These are phyloP conservation scores for Clonostachys chloroleuca DNA, from an alignment of 2,329 filamentous ascomycete genomes.

Conservation along the genomic window DNA sequence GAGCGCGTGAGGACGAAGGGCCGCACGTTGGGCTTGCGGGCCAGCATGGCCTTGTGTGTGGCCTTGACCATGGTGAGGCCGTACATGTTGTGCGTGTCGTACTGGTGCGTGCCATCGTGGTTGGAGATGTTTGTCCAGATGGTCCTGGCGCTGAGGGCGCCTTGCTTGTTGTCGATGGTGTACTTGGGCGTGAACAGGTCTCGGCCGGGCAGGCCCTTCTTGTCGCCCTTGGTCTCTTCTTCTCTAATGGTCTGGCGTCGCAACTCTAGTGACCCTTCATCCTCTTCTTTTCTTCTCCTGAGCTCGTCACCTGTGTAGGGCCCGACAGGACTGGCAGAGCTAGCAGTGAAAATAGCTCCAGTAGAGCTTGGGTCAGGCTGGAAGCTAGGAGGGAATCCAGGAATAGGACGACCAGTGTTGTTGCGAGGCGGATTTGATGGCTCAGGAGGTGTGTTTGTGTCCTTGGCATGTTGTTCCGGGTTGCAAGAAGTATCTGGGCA, in stretches of 20 bases:
- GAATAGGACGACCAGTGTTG: slow-evolving; percentile 2
- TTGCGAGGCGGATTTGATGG: slow-evolving; percentile 2
- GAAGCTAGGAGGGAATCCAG: slow-evolving; percentile 4
- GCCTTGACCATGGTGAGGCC: slow-evolving; percentile 63
- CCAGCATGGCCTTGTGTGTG: slow-evolving; percentile 45
- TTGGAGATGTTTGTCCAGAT: slow-evolving; percentile 65
- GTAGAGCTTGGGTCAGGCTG: slow-evolving; percentile 1
- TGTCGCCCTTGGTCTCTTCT: slow-evolving; percentile 1
- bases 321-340: no score
- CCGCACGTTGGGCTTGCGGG: slow-evolving; percentile 54
- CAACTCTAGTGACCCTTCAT: no score
- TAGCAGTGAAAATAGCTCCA: no score
- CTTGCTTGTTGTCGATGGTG: slow-evolving; percentile 15
- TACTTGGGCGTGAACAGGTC: slow-evolving; percentile 8
- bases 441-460: slow-evolving; percentile 1
- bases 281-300: no score
- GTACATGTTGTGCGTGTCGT: slow-evolving; percentile 72
- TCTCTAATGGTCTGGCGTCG: neutral
- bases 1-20: slow-evolving; percentile 68
- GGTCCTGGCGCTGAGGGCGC: slow-evolving; percentile 50
- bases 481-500: slow-evolving; percentile 12
- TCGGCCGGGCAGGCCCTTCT: slow-evolving; percentile 8
- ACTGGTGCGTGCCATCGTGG: slow-evolving; percentile 61
- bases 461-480: slow-evolving; percentile 11
- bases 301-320: no score